Conservation (phyloP, 2,329 filamentous ascomycete genomes). For the Ophioceras dolichostomum region DNA sequence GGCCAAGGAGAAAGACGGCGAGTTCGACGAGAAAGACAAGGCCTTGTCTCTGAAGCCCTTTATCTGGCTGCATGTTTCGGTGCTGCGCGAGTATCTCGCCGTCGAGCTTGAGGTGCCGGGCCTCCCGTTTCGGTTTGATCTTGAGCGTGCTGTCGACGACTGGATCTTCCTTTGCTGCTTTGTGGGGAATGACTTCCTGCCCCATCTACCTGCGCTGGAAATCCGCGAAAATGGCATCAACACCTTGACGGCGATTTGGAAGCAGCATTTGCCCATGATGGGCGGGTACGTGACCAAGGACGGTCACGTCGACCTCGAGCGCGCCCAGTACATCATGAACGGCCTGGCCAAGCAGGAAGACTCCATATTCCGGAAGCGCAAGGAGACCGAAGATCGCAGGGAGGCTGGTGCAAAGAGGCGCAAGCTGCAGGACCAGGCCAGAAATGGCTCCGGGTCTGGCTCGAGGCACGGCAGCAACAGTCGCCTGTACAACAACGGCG, state of each 20-base stretch:
- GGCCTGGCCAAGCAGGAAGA: conserved; percentile 90
- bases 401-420: conserved; percentile 70
- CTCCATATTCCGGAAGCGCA: conserved; percentile 78
- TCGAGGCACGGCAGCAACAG: not conserved
- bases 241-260: conserved; percentile 92
- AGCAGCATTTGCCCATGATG: conserved; percentile 82
- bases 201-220: conserved; percentile 92
- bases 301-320: conserved; percentile 75
- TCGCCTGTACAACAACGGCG: conserved; percentile 5
- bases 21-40: conserved; percentile 72
- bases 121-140: conserved; percentile 78
- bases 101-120: conserved; percentile 76
- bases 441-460: not conserved
- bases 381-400: conserved; percentile 72
- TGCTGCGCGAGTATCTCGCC: conserved; percentile 85
- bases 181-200: conserved; percentile 95
- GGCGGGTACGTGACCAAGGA: conserved; percentile 95
- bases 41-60: conserved; percentile 71
- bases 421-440: conserved; percentile 51
- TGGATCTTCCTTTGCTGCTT: conserved; percentile 99
- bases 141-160: conserved; percentile 89
- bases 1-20: conserved; percentile 63
- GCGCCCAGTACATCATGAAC: conserved; percentile 77
- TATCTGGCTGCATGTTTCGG: conserved; percentile 92
- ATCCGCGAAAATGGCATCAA: conserved; percentile 97